Evolutionary conservation across 176 grass and related monocot species (phyloP).

Genomic region (Leersia perrieri): DNA sequence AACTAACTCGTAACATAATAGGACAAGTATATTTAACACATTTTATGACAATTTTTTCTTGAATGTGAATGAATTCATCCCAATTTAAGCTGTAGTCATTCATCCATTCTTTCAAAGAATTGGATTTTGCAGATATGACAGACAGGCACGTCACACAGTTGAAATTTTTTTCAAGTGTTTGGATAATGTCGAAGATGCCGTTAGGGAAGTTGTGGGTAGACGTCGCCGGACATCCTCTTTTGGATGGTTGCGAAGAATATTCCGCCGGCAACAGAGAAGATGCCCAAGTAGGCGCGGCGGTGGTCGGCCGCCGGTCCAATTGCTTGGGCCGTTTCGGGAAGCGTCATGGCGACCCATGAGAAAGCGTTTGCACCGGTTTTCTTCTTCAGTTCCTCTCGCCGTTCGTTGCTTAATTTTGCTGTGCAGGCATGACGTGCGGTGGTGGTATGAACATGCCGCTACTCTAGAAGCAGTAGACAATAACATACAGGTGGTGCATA

Average conservation of each 20-base stretch:
- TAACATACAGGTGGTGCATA: too few species aligned
- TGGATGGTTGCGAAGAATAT: background rate
- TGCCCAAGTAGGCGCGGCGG: background rate
- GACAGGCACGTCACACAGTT: background rate
- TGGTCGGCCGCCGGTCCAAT: background rate
- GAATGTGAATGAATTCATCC: background rate
- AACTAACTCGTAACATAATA: too few species aligned
- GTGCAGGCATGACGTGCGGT: too few species aligned
- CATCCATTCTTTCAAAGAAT: background rate
- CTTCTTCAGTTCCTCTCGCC: too few species aligned
- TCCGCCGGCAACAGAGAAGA: background rate
- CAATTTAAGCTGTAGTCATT: background rate
- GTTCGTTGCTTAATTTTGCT: background rate
- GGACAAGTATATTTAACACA: too few species aligned
- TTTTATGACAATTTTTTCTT: too few species aligned
- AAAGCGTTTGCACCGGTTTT: background rate
- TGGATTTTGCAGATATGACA: background rate
- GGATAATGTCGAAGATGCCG: background rate
- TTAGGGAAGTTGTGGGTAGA: background rate
- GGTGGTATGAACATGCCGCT: too few species aligned
- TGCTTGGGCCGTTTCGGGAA: background rate
- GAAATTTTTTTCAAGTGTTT: too few species aligned
- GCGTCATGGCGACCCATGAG: background rate
- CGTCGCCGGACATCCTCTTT: background rate
- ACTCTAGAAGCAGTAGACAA: too few species aligned